Base-by-base conservation (phyloP, 768 basidiomycete species). In the Agrocybe praecox region DNA sequence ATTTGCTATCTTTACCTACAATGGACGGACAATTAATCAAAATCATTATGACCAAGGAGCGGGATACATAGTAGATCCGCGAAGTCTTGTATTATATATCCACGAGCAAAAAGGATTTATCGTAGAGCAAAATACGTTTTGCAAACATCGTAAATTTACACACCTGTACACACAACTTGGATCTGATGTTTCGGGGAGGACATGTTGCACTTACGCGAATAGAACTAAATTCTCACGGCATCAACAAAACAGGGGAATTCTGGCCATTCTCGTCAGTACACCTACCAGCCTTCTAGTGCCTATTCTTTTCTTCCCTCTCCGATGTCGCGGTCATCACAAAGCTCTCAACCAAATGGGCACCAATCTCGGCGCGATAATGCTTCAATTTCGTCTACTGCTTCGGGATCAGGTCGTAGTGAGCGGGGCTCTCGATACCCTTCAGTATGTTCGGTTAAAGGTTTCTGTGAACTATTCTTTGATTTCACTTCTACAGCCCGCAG, bases 401-500 rank as follows among this genome's bases (percentile, higher is more conserved):
- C 82, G 18, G 68, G 72, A 24, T 75, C 75, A 49, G 67, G 69
- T 46, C 73, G 80, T 33, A 75, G 69, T 60, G 80, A 80, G 60
- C 74, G 80, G 53, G 71, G 70, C 46, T 65, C 73, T 54, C 75
- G 76, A 58, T 70, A 76, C 46, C 63, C 71, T 51, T 68, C 71
- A 67, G 78, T 79, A 64, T 65, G 74, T 44, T 52, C 44, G 51
- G 50, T 23, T 44, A 29, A 50, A 50, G 23, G 21, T 46, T 43
- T 34, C 44, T 18, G 23, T 52, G 21, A 17, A 19, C 21, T 29
- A 43, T 22, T 2, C 10, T 43, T 52, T 65, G 49, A 65, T 40
- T 17, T 33, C 23, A 34, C 50, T 56, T 21, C 55, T 52, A 17
- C 55, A 90, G 86, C 90, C 89, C 55, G 86, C 87, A 2, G 91